A percentile compares a stretch with the other conserved stretches of the same genome.
These are phyloP conservation scores for Phytophthora kernoviae DNA, from an alignment of 352 stramenopile species.

Conservation along the genomic window DNA sequence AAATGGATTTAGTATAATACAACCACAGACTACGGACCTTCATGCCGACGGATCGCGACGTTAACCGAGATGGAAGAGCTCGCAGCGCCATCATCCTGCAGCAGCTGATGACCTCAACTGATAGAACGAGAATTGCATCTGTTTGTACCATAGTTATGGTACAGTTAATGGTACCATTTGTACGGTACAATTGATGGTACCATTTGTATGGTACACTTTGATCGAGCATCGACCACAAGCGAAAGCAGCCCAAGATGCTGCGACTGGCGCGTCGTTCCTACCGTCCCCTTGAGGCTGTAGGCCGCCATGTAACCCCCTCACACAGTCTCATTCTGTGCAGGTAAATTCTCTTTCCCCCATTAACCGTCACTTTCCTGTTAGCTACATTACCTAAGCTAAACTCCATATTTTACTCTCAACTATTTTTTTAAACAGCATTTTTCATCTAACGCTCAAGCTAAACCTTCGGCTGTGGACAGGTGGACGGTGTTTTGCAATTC, in stretches of 20 bases:
- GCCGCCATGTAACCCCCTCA: neutral
- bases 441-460: constrained; percentile 24
- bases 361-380: too few relatives aligned
- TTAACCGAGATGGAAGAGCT: neutral
- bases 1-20: neutral
- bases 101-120: neutral
- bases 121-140: neutral
- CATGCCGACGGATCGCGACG: neutral
- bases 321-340: neutral
- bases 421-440: constrained; percentile 18
- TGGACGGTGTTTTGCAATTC: constrained; percentile 37
- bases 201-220: neutral
- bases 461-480: constrained; percentile 35
- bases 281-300: neutral
- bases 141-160: neutral
- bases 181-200: neutral
- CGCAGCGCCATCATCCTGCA: neutral
- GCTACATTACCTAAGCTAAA: neutral
- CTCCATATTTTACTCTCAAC: neutral
- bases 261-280: neutral
- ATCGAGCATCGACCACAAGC: neutral
- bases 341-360: neutral
- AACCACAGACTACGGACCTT: neutral
- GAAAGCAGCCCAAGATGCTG: neutral
- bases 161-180: too few relatives aligned